These are phyloP conservation scores for Psidium guajava DNA, from an alignment of 345 rosid genomes.

Conservation along the genomic window DNA sequence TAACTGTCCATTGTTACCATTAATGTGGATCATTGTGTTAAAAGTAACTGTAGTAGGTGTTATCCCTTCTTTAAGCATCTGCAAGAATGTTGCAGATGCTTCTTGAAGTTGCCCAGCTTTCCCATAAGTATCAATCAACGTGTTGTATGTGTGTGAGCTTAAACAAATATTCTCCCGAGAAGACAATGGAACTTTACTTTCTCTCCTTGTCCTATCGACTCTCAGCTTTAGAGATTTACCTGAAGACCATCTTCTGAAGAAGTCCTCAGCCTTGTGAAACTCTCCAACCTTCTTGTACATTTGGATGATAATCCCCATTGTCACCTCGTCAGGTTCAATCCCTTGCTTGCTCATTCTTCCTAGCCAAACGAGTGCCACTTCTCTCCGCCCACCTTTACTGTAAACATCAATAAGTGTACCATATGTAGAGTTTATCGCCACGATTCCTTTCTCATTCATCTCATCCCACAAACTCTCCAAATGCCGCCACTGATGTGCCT, in stretches of 20 bases:
- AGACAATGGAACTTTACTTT: constrained; percentile 4
- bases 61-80: constrained; percentile 63
- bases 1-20: constrained; percentile 57
- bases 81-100: constrained; percentile 49
- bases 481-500: constrained; percentile 51
- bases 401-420: constrained; percentile 86
- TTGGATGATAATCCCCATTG: constrained; percentile 67
- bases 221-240: constrained; percentile 24
- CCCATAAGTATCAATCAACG: constrained; percentile 81
- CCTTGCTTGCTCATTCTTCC: constrained; percentile 65
- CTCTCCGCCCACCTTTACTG: constrained; percentile 67
- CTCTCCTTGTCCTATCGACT: not conserved
- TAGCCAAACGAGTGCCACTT: constrained; percentile 58
- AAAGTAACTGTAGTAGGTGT: constrained; percentile 78
- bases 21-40: constrained; percentile 79
- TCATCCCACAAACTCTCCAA: constrained; percentile 60
- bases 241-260: constrained; percentile 65
- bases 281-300: constrained; percentile 81
- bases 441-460: constrained; percentile 37
- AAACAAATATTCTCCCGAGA: constrained; percentile 19
- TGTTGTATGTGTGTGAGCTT: constrained; percentile 62
- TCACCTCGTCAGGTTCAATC: constrained; percentile 78
- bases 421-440: constrained; percentile 66
- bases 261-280: constrained; percentile 65
- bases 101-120: constrained; percentile 68